Conservation (phyloP, 2,329 filamentous ascomycete genomes). For the Ceratocystis ficicola region DNA sequence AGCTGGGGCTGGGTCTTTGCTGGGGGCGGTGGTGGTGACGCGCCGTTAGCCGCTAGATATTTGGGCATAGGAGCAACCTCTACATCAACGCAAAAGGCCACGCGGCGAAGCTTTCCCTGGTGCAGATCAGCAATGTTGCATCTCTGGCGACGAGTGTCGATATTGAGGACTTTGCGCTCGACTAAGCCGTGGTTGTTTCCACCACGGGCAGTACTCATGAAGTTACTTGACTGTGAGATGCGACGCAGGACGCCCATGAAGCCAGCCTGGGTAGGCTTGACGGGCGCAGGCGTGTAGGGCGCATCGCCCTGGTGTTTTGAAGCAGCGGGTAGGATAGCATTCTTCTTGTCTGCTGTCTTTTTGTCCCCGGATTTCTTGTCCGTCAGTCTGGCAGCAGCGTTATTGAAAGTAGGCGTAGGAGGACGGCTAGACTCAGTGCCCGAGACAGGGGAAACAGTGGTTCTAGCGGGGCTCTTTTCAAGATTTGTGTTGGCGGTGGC, state of each 20-base stretch:
- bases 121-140: slow-evolving; percentile 70
- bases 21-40: neutral
- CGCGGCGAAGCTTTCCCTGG: slow-evolving; percentile 66
- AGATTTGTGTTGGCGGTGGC: slow-evolving; percentile 25
- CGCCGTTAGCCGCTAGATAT: slow-evolving; percentile 47
- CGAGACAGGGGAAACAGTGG: neutral
- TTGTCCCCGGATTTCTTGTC: neutral
- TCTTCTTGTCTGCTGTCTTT: slow-evolving; percentile 33
- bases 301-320: slow-evolving; percentile 45
- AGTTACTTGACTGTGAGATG: slow-evolving; percentile 55
- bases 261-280: slow-evolving; percentile 53
- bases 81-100: slow-evolving; percentile 93
- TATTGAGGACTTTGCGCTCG: slow-evolving; percentile 69
- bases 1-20: neutral
- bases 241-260: slow-evolving; percentile 74
- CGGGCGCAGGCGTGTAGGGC: slow-evolving; percentile 63
- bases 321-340: slow-evolving; percentile 48
- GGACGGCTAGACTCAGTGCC: neutral
- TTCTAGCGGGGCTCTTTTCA: neutral
- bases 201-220: slow-evolving; percentile 33
- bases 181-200: slow-evolving; percentile 56
- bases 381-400: slow-evolving; percentile 28
- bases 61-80: slow-evolving; percentile 84
- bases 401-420: slow-evolving; percentile 23
- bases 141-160: slow-evolving; percentile 66